These are phyloP conservation scores for Viola pubescens DNA, from an alignment of 441 rosid genomes.

Conservation along the genomic window DNA sequence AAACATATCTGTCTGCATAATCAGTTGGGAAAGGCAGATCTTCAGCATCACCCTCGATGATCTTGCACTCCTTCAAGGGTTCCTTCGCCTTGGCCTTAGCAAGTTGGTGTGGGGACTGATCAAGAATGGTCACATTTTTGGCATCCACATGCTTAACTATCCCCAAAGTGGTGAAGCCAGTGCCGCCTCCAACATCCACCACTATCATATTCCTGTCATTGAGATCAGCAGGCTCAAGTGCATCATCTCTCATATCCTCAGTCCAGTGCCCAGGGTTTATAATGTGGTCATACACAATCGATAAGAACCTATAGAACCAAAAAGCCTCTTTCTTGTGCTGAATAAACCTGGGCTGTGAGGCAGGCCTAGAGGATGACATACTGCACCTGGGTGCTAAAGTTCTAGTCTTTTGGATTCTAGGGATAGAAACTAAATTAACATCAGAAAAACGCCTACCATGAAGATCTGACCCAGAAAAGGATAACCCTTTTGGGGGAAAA, in stretches of 20 bases:
- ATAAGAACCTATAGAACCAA: conserved; percentile 93
- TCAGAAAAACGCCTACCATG: conserved; percentile 31
- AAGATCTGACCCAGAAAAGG: conserved; percentile 37
- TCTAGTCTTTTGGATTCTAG: conserved; percentile 26
- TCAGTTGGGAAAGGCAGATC: conserved; percentile 84
- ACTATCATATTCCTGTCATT: conserved; percentile 57
- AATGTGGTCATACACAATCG: conserved; percentile 85
- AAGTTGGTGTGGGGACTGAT: conserved; percentile 94
- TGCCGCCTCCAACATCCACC: conserved; percentile 96
- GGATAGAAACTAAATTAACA: conserved; percentile 24
- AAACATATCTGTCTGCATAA: conserved; percentile 84
- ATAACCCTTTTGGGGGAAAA: conserved; percentile 32
- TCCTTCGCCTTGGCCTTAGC: conserved; percentile 87
- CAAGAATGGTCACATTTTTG: conserved; percentile 80
- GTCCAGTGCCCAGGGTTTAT: conserved; percentile 94
- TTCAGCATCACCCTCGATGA: conserved; percentile 91
- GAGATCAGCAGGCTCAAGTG: conserved; percentile 92
- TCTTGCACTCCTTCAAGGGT: conserved; percentile 81
- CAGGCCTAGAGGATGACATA: conserved; percentile 66
- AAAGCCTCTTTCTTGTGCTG: conserved; percentile 97
- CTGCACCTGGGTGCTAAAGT: conserved; percentile 43
- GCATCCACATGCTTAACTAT: conserved; percentile 92
- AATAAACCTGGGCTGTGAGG: conserved; percentile 93
- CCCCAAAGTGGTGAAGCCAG: conserved; percentile 89
- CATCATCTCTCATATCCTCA: conserved; percentile 96